Evolutionary conservation across 176 grass and related monocot species (phyloP), one percentile per base, ranked within the genome.

Genomic region (Alloteropsis semialata): DNA sequence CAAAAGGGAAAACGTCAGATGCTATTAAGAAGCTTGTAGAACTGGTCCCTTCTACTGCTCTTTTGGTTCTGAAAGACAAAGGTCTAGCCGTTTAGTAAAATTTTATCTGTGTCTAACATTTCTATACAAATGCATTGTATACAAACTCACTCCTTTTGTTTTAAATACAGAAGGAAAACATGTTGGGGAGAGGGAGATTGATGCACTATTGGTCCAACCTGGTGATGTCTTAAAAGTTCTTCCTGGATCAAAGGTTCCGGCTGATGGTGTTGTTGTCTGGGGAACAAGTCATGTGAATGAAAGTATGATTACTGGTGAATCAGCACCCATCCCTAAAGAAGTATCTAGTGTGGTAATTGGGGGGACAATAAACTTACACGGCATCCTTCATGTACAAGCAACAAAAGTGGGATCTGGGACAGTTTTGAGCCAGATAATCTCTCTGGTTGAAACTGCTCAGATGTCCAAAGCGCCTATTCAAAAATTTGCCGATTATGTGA

Each of bases 271-370:
- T 17, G 89, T 96, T 4, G 83, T 89, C 77, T 95, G 96, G 93
- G 96, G 96, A 75, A 84, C 87, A 66, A 99, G 93, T 69, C 87
- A 99, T 88, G 91, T 90, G 66, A 94, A 99, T 81, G 96, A 99
- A 91, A 99, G 96, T 80, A 99, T 99, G 96, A 90, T 99, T 58
- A 99, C 96, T 68, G 96, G 96, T 82, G 96, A 99, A 95, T 94
- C 96, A 70, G 76, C 82, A 88, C 87, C 91, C 17, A 58, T 96
- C 64, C 80, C 68, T 15, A 99, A 99, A 87, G 96, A 99, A 81
- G 83, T 93, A 76, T 92, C 91, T 10, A 93, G 83, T 74, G 45
- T 84, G 48, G 87, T 90, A 57, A 93, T 99, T 76, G 96, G 96
- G 57, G 96, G 96, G 44, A 99, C 96, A 74, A 99, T 99, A 59